Base-by-base conservation (phyloP, 1,139 yeast species). In the Geotrichum phurueaensis region DNA sequence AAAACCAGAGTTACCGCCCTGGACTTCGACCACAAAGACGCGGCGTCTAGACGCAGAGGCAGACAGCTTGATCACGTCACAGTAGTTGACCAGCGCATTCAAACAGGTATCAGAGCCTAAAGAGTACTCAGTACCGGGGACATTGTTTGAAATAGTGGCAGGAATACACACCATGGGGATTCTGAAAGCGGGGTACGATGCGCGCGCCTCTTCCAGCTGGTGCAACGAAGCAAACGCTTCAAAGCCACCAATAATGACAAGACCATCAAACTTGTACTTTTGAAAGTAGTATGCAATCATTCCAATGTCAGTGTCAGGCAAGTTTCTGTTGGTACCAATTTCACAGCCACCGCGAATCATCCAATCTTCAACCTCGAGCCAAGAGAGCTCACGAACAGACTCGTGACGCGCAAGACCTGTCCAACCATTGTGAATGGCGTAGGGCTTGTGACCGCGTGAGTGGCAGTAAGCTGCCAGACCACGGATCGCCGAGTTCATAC, bases 71-170 rank as follows among this genome's bases (percentile, higher is more conserved):
- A 94, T 89, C 33, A 90, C 91, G 74, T 94, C 99, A 79, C 98
- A 92, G 78, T 94, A 94, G 62, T 86, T 82, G 71, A 91, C 91
- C 73, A 94, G 81, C 45, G 95, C 83, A 75, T 94, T 94, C 76
- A 94, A 79, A 78, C 98, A 92, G 9, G 99, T 94, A 71, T 94
- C 98, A 43, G 94, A 79, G 63, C 99, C 99, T 60, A 94, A 78
- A 0, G 97, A 90, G 75, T 90, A 91, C 75, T 94, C 97, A 2
- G 97, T 86, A 63, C 98, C 99, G 15, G 99, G 99, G 58, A 94
- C 98, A 70, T 94, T 94, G 75, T 94, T 94, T n/a, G 97, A 89
- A 65, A 94, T 88, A 7, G 98, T 94, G 20, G 98, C 96, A 20
- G 99, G 98, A 62, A 94, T 80, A 65, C 91, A 87, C 56, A 89